Base-by-base conservation (phyloP, 2,329 filamentous ascomycete genomes). In the Cyphellophora attinorum region DNA sequence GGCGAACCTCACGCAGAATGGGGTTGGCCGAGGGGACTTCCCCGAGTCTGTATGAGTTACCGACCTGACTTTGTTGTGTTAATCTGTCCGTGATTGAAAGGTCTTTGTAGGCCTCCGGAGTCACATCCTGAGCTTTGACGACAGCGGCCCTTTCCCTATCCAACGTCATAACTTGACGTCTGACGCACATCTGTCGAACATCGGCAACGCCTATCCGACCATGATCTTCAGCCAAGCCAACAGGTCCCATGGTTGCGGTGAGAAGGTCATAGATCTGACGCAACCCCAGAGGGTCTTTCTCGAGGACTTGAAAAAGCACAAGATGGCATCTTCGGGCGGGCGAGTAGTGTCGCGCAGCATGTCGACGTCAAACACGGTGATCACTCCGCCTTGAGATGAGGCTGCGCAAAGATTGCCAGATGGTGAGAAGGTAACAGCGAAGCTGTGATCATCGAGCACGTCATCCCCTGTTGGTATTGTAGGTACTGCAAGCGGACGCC, bases 161-260 rank as follows among this genome's bases (percentile, higher is more conserved):
- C 13, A 55, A 38, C 6, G 47, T 39, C 11, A 68, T 41, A 14
- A 61, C 55, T 42, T 68, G 64, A 33, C 61, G 54, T 31, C 64
- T 58, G 18, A 55, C 46, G 39, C 66, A 67, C n/a, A 50, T 51
- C 38, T 61, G 61, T 25, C 65, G 63, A 31, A 67, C 50, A 47
- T 68, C 65, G 19, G 62, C 62, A 38, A 68, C 47, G 5, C 64
- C 65, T 29, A 60, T 60, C 41, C 60, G 55, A 11, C 64, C 65
- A 43, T 83, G 79, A 50, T 94, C 84, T 58, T 98, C 91, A 6
- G 86, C 88, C 91, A 96, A 5, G 93, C 82, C 27, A 98, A 65
- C 12, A 98, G 72, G 53, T 95, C 89, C 67, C 81, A 89, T 0
- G 88, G 85, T 2, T 83, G 82, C 1, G 89, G 88, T 4, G 84